Percentiles rank a stretch among this genome's conserved stretches.
Evolutionary conservation across 2,329 filamentous ascomycete species (phyloP).

Genomic region (Ophiosphaerella narmari): DNA sequence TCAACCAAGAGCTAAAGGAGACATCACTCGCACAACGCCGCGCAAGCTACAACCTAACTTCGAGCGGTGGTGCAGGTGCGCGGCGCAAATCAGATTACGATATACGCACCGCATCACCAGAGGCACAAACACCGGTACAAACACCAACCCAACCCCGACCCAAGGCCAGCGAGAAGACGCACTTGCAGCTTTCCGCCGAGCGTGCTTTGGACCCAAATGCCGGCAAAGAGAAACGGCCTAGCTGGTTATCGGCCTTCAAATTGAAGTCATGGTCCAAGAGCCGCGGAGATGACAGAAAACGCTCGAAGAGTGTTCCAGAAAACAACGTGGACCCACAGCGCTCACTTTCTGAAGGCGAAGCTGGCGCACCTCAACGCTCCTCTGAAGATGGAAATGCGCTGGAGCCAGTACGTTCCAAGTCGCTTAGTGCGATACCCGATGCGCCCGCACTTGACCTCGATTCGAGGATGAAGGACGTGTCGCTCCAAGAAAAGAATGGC

Average conservation of each 20-base stretch:
- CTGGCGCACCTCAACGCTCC: constrained; percentile 1
- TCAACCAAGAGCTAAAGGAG: constrained; percentile 43
- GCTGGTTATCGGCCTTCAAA: constrained; percentile 37
- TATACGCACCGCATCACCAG: constrained; percentile 14
- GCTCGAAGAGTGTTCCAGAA: constrained; percentile 27
- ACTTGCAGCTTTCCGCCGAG: constrained; percentile 28
- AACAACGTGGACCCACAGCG: constrained; percentile 25
- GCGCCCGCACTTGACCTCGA: constrained; percentile 30
- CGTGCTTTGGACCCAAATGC: constrained; percentile 20
- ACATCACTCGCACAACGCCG: constrained; percentile 24
- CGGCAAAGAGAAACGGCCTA: constrained; percentile 33
- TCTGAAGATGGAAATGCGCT: constrained; percentile 25
- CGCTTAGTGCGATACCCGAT: constrained; percentile 37
- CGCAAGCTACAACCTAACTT: constrained; percentile 18
- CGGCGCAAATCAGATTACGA: constrained; percentile 32
- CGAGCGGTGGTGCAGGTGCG: constrained; percentile 11
- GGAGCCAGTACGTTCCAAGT: constrained; percentile 39
- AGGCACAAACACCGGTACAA: constrained; percentile 1
- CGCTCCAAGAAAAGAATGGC: constrained; percentile 10
- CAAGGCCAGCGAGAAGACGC: constrained; percentile 18
- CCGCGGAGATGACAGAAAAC: constrained; percentile 24
- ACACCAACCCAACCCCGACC: background rate
- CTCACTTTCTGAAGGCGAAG: constrained; percentile 31
- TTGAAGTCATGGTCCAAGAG: constrained; percentile 35
- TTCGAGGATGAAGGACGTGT: constrained; percentile 25